These are phyloP conservation scores for Morella rubra DNA, from an alignment of 306 rosid species.

Conservation along the genomic window DNA sequence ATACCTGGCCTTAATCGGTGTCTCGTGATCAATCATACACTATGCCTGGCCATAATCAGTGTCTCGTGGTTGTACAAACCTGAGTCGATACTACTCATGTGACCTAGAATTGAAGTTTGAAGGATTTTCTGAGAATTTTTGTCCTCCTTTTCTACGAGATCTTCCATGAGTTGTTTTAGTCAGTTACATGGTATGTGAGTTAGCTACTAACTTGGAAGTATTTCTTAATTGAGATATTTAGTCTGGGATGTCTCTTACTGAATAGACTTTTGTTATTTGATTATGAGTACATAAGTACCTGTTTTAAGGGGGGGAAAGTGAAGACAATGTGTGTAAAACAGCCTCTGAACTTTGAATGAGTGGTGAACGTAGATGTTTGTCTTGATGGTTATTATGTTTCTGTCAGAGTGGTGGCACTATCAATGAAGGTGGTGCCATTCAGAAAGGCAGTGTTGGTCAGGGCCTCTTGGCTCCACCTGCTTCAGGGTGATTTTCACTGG, in stretches of 20 bases:
- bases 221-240: background rate
- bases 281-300: background rate
- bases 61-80: background rate
- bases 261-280: background rate
- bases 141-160: too few relatives aligned
- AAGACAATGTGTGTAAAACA: background rate
- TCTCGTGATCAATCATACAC: background rate
- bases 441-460: background rate
- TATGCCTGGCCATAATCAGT: background rate
- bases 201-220: background rate
- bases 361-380: background rate
- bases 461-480: background rate
- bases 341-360: background rate
- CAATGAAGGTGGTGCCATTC: background rate
- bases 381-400: background rate
- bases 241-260: background rate
- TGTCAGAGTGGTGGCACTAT: background rate
- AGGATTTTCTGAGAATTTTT: background rate
- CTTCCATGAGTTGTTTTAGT: background rate
- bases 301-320: background rate
- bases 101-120: background rate
- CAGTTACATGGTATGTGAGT: background rate
- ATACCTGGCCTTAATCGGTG: background rate
- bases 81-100: background rate
- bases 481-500: background rate